These are phyloP conservation scores for Flaveria brownii DNA, from an alignment of 129 eudicot species.

Conservation along the genomic window DNA sequence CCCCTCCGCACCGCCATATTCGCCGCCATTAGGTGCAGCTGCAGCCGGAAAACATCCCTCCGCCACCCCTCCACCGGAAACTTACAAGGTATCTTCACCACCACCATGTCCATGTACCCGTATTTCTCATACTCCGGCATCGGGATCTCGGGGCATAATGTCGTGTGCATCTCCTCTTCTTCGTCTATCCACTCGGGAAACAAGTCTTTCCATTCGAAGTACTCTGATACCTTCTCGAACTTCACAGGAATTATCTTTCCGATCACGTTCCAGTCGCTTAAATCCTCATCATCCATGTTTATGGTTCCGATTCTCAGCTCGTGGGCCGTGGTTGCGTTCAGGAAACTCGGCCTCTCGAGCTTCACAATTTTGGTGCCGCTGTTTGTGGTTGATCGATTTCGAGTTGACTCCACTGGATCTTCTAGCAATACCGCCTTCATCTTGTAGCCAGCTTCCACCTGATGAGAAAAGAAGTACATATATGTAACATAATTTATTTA, in stretches of 20 bases:
- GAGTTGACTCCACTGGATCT: constrained; percentile 36
- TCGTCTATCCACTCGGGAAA: constrained; percentile 98
- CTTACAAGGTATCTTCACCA: constrained; percentile 75
- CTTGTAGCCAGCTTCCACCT: constrained; percentile 55
- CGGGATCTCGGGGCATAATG: constrained; percentile 82
- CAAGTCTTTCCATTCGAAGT: constrained; percentile 70
- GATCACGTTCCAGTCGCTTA: constrained; percentile 59
- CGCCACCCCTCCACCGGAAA: constrained; percentile 64
- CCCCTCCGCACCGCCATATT: constrained; percentile 68
- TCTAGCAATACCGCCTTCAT: constrained; percentile 58
- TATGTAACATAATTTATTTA: not conserved
- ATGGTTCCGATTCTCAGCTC: constrained; percentile 65
- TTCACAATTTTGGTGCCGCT: constrained; percentile 31
- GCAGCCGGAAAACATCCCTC: constrained; percentile 77
- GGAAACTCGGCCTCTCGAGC: constrained; percentile 64
- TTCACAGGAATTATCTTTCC: constrained; percentile 46
- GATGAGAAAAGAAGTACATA: not conserved
- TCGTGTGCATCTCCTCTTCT: constrained; percentile 73
- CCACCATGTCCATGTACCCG: constrained; percentile 65
- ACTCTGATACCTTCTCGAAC: constrained; percentile 54
- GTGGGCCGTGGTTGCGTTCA: constrained; percentile 40
- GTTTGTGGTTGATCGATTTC: constrained; percentile 18
- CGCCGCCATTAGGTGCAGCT: constrained; percentile 69
- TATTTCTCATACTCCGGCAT: constrained; percentile 55
- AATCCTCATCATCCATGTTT: constrained; percentile 80